Conservation (phyloP, 2,329 filamentous ascomycete species). For the Trichoderma koningii region DNA sequence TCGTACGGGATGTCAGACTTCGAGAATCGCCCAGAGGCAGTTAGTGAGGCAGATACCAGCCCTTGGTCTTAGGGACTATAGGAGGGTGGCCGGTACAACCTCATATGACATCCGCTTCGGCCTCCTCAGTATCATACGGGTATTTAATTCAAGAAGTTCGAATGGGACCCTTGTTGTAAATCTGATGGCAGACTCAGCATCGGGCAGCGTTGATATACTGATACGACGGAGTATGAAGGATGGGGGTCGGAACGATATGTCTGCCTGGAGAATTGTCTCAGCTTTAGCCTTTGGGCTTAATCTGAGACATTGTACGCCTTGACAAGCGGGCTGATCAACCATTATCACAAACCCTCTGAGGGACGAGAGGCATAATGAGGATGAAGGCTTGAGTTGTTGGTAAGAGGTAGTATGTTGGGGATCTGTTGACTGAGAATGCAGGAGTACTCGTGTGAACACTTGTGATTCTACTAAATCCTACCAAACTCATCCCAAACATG, state of each 20-base stretch:
- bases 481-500: background rate
- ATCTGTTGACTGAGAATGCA: background rate
- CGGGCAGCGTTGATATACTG: no score
- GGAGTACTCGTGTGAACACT: background rate
- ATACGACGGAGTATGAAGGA: background rate
- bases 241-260: background rate
- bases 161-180: no score
- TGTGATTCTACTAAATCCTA: background rate
- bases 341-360: background rate
- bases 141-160: no score
- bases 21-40: background rate
- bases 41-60: background rate
- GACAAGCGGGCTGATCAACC: background rate
- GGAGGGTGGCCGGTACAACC: background rate
- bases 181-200: no score
- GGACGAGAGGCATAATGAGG: background rate
- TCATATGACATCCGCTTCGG: background rate
- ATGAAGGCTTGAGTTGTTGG: background rate
- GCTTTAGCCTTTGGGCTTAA: background rate
- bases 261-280: background rate
- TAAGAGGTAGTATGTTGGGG: background rate
- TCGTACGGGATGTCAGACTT: slow-evolving; percentile 1
- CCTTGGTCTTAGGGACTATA: background rate
- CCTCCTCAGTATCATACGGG: background rate
- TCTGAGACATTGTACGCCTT: background rate